These are phyloP conservation scores for Sphaerulina vaccinii DNA, from an alignment of 2,329 filamentous ascomycete genomes.

Conservation along the genomic window DNA sequence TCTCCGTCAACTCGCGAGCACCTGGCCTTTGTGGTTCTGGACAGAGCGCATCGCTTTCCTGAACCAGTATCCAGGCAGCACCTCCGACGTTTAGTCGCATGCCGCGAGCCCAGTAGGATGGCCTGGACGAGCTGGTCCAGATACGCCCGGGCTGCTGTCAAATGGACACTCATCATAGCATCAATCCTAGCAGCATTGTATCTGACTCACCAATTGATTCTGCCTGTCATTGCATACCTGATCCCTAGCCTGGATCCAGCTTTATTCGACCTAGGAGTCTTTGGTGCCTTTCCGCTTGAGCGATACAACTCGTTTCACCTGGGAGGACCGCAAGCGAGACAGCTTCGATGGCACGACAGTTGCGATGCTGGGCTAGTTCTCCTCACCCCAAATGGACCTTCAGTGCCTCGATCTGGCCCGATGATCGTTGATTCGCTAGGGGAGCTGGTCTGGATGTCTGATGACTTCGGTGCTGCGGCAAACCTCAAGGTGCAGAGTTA, in stretches of 20 bases:
- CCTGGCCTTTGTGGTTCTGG: too few relatives aligned
- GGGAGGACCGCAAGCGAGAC: conserved; percentile 28
- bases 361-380: conserved; percentile 35
- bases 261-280: conserved; percentile 38
- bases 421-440: conserved; percentile 39
- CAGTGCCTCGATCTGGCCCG: conserved; percentile 34
- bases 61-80: not conserved
- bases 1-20: too few relatives aligned
- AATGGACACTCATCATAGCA: conserved; percentile 6
- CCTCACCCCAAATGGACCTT: conserved; percentile 34
- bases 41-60: too few relatives aligned
- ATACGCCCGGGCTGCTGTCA: conserved; percentile 17
- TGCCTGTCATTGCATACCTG: conserved; percentile 33
- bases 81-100: not conserved
- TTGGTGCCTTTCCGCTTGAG: conserved; percentile 32
- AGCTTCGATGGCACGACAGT: conserved; percentile 33
- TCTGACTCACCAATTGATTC: conserved; percentile 30
- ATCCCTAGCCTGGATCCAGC: conserved; percentile 29
- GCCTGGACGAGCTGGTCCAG: conserved; percentile 16
- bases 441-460: conserved; percentile 37
- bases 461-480: conserved; percentile 33
- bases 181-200: conserved; percentile 21
- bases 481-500: conserved; percentile 39
- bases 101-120: conserved; percentile 18
- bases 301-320: conserved; percentile 33